Base-by-base conservation (phyloP, 208 protist species). In the Trypanosoma congolense region DNA sequence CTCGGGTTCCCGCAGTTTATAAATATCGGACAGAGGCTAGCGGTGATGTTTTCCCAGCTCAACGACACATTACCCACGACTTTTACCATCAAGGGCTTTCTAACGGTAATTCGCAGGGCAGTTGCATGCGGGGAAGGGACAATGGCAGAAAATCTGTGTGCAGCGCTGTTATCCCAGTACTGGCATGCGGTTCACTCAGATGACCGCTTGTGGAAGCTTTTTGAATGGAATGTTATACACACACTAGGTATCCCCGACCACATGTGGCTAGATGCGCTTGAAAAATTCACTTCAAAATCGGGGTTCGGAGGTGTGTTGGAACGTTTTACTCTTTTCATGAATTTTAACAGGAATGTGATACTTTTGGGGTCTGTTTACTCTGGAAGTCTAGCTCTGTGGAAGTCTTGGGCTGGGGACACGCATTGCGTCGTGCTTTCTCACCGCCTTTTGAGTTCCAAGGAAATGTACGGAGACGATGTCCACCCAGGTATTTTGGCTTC, bases 381-480 rank as follows among this genome's bases (percentile, higher is more conserved):
- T 21, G 83, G 83, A 14, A 91, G 87, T 49, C 75, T 76, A 31
- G 72, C 53, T 51, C 30, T 94, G 56, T 90, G 83, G 83, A 68
- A 69, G 47, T 48, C 54, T 26, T 89, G 73, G 75, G 61, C 83
- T 4, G 78, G 79, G 12, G 30, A 42, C 18, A 61, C 56, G 19
- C 65, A 48, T 25, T 59, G 77, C 41, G 50, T 74, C 14, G 66
- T 90, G 0, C 43, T 94, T 31, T 81, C 70, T 22, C 70, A 77
- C 1, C 55, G 65, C 26, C 62, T 91, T n/a, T 66, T 88, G 43
- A 76, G 70, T 28, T 73, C 62, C 8, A 61, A 55, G 25, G 83
- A 90, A 18, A 77, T 94, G 47, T 94, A 87, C 60, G 87, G 83
- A 41, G 68, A 62, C 28, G 44, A 33, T 2, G 52, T 44, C 18